A percentile compares a stretch with the other conserved stretches of the same genome.
Conservation (phyloP, 1,284 basidiomycete genomes). For the Leccinum olivaceoglutinosum region DNA sequence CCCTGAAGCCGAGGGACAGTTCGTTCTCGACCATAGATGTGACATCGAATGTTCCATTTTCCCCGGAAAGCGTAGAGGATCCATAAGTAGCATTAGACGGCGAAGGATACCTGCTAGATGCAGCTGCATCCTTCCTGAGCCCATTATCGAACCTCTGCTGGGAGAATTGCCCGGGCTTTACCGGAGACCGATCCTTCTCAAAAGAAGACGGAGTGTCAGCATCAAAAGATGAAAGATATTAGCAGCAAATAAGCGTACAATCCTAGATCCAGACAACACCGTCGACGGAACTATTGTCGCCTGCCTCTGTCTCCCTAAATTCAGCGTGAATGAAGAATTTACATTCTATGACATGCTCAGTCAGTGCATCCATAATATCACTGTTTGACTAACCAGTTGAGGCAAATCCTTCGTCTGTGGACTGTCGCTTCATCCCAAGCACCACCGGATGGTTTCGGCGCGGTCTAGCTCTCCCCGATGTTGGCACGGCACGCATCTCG, state of each 20-base stretch:
- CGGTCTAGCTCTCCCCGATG: slow-evolving; percentile 49
- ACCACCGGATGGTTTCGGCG: slow-evolving; percentile 46
- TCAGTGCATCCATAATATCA: slow-evolving; percentile 3
- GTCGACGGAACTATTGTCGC: slow-evolving; percentile 36
- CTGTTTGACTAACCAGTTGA: slow-evolving; percentile 36
- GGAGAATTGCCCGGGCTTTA: slow-evolving; percentile 46
- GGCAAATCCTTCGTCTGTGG: slow-evolving; percentile 46
- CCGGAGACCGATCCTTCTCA: slow-evolving; percentile 46
- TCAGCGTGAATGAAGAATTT: slow-evolving; percentile 34
- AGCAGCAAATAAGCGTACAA: slow-evolving; percentile 31
- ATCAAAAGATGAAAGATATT: slow-evolving; percentile 8
- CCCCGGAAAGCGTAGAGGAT: slow-evolving; percentile 31
- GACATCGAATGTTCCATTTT: slow-evolving; percentile 39
- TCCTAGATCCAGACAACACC: slow-evolving; percentile 36
- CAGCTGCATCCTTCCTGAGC: slow-evolving; percentile 37
- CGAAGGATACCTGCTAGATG: slow-evolving; percentile 40
- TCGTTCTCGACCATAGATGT: slow-evolving; percentile 47
- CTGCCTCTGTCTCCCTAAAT: slow-evolving; percentile 49
- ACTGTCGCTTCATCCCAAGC: slow-evolving; percentile 59
- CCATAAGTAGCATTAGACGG: slow-evolving; percentile 38
- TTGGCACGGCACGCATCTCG: slow-evolving; percentile 45
- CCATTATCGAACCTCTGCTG: slow-evolving; percentile 48
- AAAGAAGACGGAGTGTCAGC: slow-evolving; percentile 17
- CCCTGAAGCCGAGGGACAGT: slow-evolving; percentile 51
- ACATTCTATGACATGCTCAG: slow-evolving; percentile 29